These are phyloP conservation scores for Puccinia horiana DNA, from an alignment of 1,284 basidiomycete species.

Conservation along the genomic window DNA sequence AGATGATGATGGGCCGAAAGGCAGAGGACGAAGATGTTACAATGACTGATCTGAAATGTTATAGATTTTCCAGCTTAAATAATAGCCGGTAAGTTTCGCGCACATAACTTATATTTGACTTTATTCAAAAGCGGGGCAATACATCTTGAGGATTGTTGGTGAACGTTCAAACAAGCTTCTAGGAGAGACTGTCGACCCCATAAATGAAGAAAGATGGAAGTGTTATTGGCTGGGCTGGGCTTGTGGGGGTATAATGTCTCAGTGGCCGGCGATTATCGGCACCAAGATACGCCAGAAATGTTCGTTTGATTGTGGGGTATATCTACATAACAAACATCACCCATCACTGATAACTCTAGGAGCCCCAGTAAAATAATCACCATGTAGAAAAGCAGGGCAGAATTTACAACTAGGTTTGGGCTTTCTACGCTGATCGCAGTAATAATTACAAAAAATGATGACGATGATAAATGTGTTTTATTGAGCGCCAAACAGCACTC, in stretches of 20 bases:
- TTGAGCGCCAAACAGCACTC: not conserved
- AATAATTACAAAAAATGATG: not conserved
- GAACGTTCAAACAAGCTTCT: not conserved
- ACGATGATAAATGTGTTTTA: not conserved
- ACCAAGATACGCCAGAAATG: not conserved
- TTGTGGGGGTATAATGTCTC: not conserved
- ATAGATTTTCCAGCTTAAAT: slow-evolving; percentile 17
- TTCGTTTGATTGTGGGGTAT: slow-evolving; percentile 4
- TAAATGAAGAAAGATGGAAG: not conserved
- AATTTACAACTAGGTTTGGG: too few species aligned
- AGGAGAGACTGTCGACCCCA: not conserved
- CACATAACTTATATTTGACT: not conserved
- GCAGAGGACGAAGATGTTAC: not conserved
- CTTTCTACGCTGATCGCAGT: not conserved
- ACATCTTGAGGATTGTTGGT: not conserved
- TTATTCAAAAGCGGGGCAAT: slow-evolving; percentile 28
- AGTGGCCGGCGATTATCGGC: not conserved
- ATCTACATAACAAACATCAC: not conserved
- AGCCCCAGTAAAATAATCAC: not conserved
- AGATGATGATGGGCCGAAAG: not conserved
- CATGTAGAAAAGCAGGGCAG: too few species aligned
- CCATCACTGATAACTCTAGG: not conserved
- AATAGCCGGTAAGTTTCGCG: slow-evolving; percentile 13
- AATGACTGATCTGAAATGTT: slow-evolving; percentile 5
- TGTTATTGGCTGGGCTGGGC: not conserved